Base-by-base conservation (phyloP, 2,329 filamentous ascomycete genomes). In the Cytospora leucostoma region DNA sequence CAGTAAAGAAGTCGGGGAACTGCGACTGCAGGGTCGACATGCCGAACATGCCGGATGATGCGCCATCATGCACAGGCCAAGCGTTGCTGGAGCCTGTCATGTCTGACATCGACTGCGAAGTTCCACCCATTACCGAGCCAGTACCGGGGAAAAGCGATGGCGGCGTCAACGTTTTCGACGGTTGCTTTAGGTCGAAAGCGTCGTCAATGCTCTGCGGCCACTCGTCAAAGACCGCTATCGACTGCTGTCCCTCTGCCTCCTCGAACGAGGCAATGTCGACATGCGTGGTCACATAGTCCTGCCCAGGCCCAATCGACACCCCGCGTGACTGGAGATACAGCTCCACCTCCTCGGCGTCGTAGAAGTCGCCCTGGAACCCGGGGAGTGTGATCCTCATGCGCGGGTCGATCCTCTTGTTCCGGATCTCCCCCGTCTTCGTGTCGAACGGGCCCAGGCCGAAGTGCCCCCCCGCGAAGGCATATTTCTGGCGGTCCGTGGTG, bases 311-410 rank as follows among this genome's bases (percentile, higher is more conserved):
- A 58, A 93, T 86, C 53, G 78, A 72, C 35, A 92, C 83, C 6
- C 87, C 87, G 35, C 84, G 82, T 56, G 84, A 80, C 49, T 82
- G 82, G 3, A 96, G 77, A 71, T 93, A 95, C 13, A 84, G 80
- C 73, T 95, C 89, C 0, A 93, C 87, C 72, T 95, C 92, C 64
- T 91, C 83, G 0, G 87, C 78, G 70, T 95, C 91, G 68, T 90
- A 91, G 79, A 91, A 95, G 57, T 91, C 85, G 5, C 90, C 90
- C 64, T 89, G 84, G 65, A 88, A 90, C 0, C 86, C 89, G 1
- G 83, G 80, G 8, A 88, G 73, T 47, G 80, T 81, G 67, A 84
- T 81, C 21, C 77, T 77, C 67, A 89, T 78, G 17, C 79, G 77
- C 13, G 74, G 70, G 44, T 80, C 77, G 8, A 87, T 68, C 21